phyloP scores from a whole-genome alignment of 2,329 filamentous ascomycete species.

The Monosporascus sp. region DNA sequence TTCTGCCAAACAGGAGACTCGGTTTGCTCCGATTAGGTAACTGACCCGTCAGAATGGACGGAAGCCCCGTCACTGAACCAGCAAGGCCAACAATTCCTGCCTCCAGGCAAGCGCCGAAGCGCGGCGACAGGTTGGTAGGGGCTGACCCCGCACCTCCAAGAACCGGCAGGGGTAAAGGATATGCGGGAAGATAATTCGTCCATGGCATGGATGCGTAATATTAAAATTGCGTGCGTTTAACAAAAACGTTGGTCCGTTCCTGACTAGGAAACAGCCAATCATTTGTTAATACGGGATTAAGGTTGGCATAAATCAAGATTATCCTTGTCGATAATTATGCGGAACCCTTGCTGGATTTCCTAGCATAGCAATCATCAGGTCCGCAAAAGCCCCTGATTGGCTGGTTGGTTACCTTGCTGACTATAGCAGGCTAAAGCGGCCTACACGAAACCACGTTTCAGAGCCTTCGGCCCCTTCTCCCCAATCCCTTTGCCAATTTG shows the following conservation, averaged over 20 bases:
- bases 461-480: neutral
- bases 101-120: neutral
- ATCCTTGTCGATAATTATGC: constrained; percentile 3
- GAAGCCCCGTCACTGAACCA: neutral
- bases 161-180: too few relatives aligned
- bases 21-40: too few relatives aligned
- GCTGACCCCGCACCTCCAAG: too few relatives aligned
- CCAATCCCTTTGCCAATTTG: neutral
- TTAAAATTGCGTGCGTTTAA: neutral
- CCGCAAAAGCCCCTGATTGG: constrained; percentile 9
- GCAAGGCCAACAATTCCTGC: neutral
- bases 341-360: constrained; percentile 7
- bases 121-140: neutral
- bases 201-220: neutral
- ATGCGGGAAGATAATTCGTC: too few relatives aligned
- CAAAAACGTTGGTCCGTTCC: neutral
- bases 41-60: too few relatives aligned
- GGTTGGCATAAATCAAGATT: neutral
- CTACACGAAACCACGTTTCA: constrained; percentile 21
- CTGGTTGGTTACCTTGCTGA: neutral
- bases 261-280: neutral
- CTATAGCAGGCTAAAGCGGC: constrained; percentile 7
- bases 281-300: neutral
- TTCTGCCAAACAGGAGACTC: too few relatives aligned
- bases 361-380: constrained; percentile 11